These are phyloP conservation scores for Ogataea kodamae DNA, from an alignment of 805 yeast genomes.

Conservation along the genomic window DNA sequence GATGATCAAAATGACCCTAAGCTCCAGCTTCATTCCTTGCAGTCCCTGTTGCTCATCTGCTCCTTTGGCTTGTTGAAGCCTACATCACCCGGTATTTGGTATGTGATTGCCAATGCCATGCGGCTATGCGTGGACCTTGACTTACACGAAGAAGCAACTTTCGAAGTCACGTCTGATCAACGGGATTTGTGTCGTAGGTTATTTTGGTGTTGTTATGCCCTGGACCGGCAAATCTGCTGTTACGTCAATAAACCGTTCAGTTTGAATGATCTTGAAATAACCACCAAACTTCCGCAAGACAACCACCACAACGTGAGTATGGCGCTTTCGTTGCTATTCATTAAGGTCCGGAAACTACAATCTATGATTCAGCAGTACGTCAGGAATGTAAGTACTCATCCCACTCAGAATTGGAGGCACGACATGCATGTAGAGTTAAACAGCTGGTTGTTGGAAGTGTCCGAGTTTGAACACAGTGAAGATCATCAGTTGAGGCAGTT, in stretches of 20 bases:
- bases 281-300: slow-evolving; percentile 8
- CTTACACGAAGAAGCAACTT: slow-evolving; percentile 37
- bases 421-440: slow-evolving; percentile 19
- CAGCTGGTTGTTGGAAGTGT: slow-evolving; percentile 11
- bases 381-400: slow-evolving; percentile 1
- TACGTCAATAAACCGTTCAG: slow-evolving; percentile 46
- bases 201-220: slow-evolving; percentile 46
- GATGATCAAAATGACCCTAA: slow-evolving; percentile 1
- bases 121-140: slow-evolving; percentile 43
- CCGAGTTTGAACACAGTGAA: slow-evolving; percentile 2
- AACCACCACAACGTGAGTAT: slow-evolving; percentile 3
- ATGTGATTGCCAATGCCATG: slow-evolving; percentile 41
- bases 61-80: slow-evolving; percentile 45
- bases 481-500: not conserved
- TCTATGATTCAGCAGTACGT: slow-evolving; percentile 20
- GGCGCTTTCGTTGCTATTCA: slow-evolving; percentile 13
- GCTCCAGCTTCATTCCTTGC: slow-evolving; percentile 35
- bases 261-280: slow-evolving; percentile 35
- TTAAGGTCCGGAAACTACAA: slow-evolving; percentile 18
- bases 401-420: slow-evolving; percentile 9
- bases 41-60: slow-evolving; percentile 38
- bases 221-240: slow-evolving; percentile 46
- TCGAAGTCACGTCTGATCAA: slow-evolving; percentile 2
- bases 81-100: slow-evolving; percentile 47
- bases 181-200: slow-evolving; percentile 26